Evolutionary conservation across 2,329 filamentous ascomycete genomes (phyloP), one percentile per base, ranked within the genome.

Genomic region (Aspergillus hiratsukae): DNA sequence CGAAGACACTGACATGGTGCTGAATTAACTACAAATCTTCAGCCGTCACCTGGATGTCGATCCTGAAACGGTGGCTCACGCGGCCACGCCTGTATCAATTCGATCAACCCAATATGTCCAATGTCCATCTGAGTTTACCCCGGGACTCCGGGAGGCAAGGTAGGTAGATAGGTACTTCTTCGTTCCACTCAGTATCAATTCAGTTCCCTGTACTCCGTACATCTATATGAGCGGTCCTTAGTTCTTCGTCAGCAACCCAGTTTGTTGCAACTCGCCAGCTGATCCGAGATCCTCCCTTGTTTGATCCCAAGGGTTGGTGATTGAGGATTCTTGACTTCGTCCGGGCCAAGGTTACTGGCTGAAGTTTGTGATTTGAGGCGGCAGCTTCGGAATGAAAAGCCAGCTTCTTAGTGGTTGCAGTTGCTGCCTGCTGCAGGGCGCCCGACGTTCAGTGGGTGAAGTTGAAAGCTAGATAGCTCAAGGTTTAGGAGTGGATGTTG

Each of bases 341-440:
- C 17, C 31, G 25, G 31, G 27, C 45, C 41, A 54, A 35, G 21
- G 19, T 45, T 25, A 37, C 31, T 37, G 17, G 31, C 14, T 37
- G 14, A 37, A 37, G 31, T 37, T 37, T 37, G 31, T 17, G 31
- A 37, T 37, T 37, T 37, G 14, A 37, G 31, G 19, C 52, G 55
- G 50, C 58, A 58, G 53, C 40, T 49, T 51, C 54, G 58, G 59
- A 60, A 51, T 40, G 53, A 43, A 56, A 49, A 55, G 58, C 27
- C 51, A 43, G 14, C 14, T 56, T 37, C 50, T 50, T 40, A 58
- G 56, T 62, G 58, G 58, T 53, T 57, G 58, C 56, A 53, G 54
- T 52, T 55, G 58, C 56, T 53, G 54, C 51, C 31, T 48, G 49
- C 55, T 59, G 58, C 61, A 62, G 53, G 53, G 53, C 50, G 53